Evolutionary conservation across 495 filamentous ascomycete genomes (phyloP), one percentile per base, ranked within the genome.

Genomic region (Baudoinia panamericana): DNA sequence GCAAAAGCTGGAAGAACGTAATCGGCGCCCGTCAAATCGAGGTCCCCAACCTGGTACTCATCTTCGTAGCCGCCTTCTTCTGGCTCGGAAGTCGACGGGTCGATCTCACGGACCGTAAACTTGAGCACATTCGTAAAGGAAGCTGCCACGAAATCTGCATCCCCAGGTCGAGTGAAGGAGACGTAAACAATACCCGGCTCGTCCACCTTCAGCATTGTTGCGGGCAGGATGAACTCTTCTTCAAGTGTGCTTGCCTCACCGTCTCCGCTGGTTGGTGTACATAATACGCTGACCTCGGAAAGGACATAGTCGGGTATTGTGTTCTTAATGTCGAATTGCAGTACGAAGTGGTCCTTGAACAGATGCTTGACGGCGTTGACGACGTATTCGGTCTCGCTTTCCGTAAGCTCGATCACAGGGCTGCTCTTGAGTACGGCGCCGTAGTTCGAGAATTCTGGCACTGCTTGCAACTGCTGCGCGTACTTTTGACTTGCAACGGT

Each of bases 321-420:
- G 65, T 99, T 99, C 68, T 94, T 95, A 59, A 99, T 76, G 53
- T 95, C 84, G 63, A 93, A 96, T 59, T 99, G 92, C 36, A 99
- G 64, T 11, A 99, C 92, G 48, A 96, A 71, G 53, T 96, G 82
- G 56, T 93, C 83, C 61, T 87, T 88, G 76, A 93, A 96, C 53
- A 96, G 80, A 52, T 99, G 92, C 65, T 96, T 99, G 61, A 95
- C 71, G 8, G 84, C 83, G 13, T 71, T 71, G 27, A 96, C 92
- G 32, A 95, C 86, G 51, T 99, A 99, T 63, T 99, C 90, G 12
- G 90, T 95, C 61, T 96, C 90, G 46, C 83, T 82, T 60, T 99
- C 90, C 17, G 90, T 94, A 22, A 99, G 73, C 60, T 94, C 88
- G 30, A 93, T 82, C 33, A 80, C 63, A 17, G 73, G 57, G 28